These are phyloP conservation scores for Bondarzewia mesenterica DNA, from an alignment of 1,284 basidiomycete species.

Conservation along the genomic window DNA sequence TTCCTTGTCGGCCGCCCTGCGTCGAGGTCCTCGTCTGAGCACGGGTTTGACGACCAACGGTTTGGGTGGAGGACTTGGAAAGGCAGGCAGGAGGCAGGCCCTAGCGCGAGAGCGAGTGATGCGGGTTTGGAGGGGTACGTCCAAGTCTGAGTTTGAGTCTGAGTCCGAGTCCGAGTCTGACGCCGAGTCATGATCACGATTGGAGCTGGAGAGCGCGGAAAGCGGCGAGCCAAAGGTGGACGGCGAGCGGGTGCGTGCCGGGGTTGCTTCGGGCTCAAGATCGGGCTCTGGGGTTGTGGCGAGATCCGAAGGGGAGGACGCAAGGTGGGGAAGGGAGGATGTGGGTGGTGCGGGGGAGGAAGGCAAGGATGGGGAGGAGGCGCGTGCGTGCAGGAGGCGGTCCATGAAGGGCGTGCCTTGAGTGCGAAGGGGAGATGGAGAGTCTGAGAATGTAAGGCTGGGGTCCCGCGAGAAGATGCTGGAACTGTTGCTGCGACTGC, in stretches of 20 bases:
- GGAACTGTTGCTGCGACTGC: neutral
- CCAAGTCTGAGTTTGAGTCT: neutral
- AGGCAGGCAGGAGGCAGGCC: neutral
- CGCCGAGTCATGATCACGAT: neutral
- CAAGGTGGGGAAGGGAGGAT: slow-evolving; percentile 4
- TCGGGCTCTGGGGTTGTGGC: slow-evolving; percentile 1
- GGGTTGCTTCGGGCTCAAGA: too few species aligned
- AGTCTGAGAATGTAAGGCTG: neutral
- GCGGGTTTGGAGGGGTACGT: neutral
- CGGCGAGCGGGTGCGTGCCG: too few species aligned
- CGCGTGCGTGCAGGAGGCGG: neutral
- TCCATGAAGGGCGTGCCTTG: slow-evolving; percentile 2
- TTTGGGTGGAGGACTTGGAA: neutral
- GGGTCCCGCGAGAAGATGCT: neutral
- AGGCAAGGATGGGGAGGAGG: neutral
- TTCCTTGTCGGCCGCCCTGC: neutral
- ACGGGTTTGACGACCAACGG: neutral
- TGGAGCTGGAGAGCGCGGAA: neutral
- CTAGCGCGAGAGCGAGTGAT: neutral
- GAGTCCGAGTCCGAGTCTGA: neutral
- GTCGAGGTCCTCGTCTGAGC: neutral
- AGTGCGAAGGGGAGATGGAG: neutral
- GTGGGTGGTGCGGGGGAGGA: slow-evolving; percentile 13
- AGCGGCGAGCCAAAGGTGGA: neutral
- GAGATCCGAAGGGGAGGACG: slow-evolving; percentile 3